Evolutionary conservation across 495 filamentous ascomycete genomes (phyloP), one percentile per base, ranked within the genome.

Genomic region (Pyrenula aspistea): DNA sequence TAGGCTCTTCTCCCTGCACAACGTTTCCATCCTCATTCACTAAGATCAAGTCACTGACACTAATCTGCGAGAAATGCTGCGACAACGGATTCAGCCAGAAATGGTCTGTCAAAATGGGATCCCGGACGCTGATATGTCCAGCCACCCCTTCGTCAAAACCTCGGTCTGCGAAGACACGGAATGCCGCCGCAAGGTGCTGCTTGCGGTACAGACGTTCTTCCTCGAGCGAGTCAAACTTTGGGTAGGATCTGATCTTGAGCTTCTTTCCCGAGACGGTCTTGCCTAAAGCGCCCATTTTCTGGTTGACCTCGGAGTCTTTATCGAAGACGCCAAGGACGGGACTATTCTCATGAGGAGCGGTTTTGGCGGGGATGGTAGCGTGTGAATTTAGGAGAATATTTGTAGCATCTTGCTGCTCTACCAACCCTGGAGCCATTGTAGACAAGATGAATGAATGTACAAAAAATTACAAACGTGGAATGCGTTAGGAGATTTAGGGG

Each of bases 41-140:
- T 2, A 78, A 67, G 20, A 79, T 73, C 24, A 79, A 63, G 53
- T 79, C 76, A 0, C 71, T 73, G 10, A 73, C 76, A 55, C 72
- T 75, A 59, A 79, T 75, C 21, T 66, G 59, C 10, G 72, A 73
- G 62, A 79, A 42, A 42, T 42, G 31, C 50, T 73, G 77, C 12
- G 77, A 79, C 54, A 79, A 75, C 2, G 78, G 78, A 60, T 83
- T 86, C 68, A 83, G 84, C 83, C 84, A 88, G 73, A 87, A 84
- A 53, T 79, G 73, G 31, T 81, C 67, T 2, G 68, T 67, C 59
- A 78, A 68, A 51, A 85, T 78, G 2, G 82, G 81, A 62, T 85
- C 83, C 22, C 82, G 73, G 12, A 86, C 79, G 2, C 74, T 79
- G 60, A 88, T 86, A 65, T 86, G 83, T 0, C 83, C 83, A 2